Base-by-base conservation (phyloP, 1,284 basidiomycete genomes). In the Inonotus hispidus region DNA sequence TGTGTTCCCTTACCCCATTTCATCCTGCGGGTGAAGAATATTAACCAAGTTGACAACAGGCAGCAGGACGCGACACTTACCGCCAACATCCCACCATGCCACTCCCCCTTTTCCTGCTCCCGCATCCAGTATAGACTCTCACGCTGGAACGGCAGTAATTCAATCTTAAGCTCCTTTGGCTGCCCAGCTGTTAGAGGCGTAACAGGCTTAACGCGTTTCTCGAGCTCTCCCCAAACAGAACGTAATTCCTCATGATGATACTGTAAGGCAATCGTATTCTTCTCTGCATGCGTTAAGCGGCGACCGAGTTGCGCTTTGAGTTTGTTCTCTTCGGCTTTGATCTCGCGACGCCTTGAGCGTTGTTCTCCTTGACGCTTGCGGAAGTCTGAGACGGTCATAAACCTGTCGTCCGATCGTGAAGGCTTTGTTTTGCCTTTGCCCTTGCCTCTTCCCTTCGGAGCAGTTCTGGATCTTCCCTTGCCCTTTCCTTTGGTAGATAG, bases 71-170 rank as follows among this genome's bases (percentile, higher is more conserved):
- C 49, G 50, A 45, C 14, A 77, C 86, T 68, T 72, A 90, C 92
- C 37, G 96, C 95, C 58, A 99, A 80, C 83, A 99, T 89, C 11
- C 96, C 97, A 46, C 97, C 96, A 53, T 80, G 79, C 93, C 95
- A 98, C 5, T 84, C 75, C 2, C 92, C 83, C 62, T 87, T 77
- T 74, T 99, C 97, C 76, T 99, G 97, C 69, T 93, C 82, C 65
- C 87, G 85, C 91, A 99, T 95, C 97, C 97, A 99, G 71, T 82
- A 86, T 61, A 99, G 77, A 72, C 93, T 94, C 75, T 99, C 97
- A 64, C 85, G 85, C 73, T 99, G 96, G 76, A 91, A 92, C 63
- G 89, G 88, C 32, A 92, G 74, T 8, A 92, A 77, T 0, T 77
- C 80, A 43, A 85, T 76, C 71, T 93, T 95, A 63, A 99, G 77